Conservation (phyloP, 1,284 basidiomycete species). For the Erythrobasidium hasegawianum region DNA sequence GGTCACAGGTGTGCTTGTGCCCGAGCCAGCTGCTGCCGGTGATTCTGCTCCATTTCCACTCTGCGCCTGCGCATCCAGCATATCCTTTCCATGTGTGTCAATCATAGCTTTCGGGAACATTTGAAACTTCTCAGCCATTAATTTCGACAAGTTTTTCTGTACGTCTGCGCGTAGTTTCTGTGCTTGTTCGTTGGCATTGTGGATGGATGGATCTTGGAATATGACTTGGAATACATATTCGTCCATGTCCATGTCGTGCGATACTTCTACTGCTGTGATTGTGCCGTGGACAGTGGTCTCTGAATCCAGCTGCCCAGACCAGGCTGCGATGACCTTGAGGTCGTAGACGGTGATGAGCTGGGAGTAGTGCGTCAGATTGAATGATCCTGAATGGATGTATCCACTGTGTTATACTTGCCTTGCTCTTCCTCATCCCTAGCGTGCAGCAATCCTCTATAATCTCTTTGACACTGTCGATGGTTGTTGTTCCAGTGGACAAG, state of each 20-base stretch:
- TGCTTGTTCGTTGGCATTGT: conserved; percentile 34
- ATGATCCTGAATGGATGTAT: not conserved
- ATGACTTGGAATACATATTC: conserved; percentile 42
- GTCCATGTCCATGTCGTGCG: conserved; percentile 46
- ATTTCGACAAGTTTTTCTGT: conserved; percentile 41
- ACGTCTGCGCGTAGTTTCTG: conserved; percentile 39
- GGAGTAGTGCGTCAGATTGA: not conserved
- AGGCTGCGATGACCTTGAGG: conserved; percentile 37
- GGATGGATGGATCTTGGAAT: conserved; percentile 33
- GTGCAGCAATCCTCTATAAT: conserved; percentile 1
- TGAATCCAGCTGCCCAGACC: conserved; percentile 23
- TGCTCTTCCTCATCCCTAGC: conserved; percentile 8
- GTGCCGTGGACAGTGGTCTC: conserved; percentile 35
- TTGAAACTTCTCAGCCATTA: conserved; percentile 41
- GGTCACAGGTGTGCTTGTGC: conserved; percentile 31
- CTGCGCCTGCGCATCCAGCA: conserved; percentile 35
- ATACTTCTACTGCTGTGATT: conserved; percentile 42
- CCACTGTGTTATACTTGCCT: not conserved
- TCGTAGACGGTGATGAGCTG: conserved; percentile 46
- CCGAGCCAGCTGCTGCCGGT: conserved; percentile 1
- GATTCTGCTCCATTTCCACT: conserved; percentile 8
- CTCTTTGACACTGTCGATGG: conserved; percentile 1
- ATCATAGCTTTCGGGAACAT: conserved; percentile 44
- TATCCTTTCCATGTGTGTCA: conserved; percentile 44
- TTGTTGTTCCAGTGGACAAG: conserved; percentile 16